phyloP scores from a whole-genome alignment of 805 yeast species.

The Kodamaea nitidulidarum region DNA sequence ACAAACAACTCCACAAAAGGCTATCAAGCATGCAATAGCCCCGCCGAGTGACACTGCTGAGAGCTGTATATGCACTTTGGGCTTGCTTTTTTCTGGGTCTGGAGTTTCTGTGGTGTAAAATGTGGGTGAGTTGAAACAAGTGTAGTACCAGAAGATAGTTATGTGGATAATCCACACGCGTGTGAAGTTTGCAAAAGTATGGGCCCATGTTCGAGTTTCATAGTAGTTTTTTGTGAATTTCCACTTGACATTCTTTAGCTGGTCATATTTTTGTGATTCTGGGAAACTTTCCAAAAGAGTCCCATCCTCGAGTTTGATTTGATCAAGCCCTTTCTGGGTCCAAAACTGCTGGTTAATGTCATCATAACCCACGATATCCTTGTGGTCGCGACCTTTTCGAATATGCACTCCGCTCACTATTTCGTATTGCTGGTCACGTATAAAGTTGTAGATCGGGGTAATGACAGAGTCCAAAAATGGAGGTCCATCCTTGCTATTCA shows the following conservation, averaged over 20 bases:
- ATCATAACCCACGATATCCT: slow-evolving; percentile 54
- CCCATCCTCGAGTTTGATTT: slow-evolving; percentile 32
- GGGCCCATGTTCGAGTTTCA: slow-evolving; percentile 50
- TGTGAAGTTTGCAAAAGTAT: slow-evolving; percentile 45
- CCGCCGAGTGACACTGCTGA: slow-evolving; percentile 47
- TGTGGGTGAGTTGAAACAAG: slow-evolving; percentile 48
- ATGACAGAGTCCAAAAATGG: slow-evolving; percentile 38
- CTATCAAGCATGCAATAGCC: slow-evolving; percentile 31
- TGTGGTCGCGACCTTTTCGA: slow-evolving; percentile 68
- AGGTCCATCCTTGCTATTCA: slow-evolving; percentile 3
- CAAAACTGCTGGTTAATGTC: slow-evolving; percentile 52
- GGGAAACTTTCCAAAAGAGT: slow-evolving; percentile 24
- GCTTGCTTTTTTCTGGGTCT: slow-evolving; percentile 38
- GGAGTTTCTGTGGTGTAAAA: slow-evolving; percentile 34
- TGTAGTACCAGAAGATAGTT: slow-evolving; percentile 49
- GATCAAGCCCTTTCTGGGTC: slow-evolving; percentile 36
- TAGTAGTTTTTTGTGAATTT: slow-evolving; percentile 43
- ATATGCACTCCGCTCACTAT: slow-evolving; percentile 50
- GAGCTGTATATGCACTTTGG: slow-evolving; percentile 42
- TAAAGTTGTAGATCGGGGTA: slow-evolving; percentile 51
- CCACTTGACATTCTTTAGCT: slow-evolving; percentile 38
- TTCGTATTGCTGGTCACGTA: slow-evolving; percentile 66
- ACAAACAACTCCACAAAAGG: slow-evolving; percentile 22
- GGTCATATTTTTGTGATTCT: slow-evolving; percentile 26
- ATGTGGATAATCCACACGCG: slow-evolving; percentile 53